Percentiles rank a stretch among this genome's conserved stretches.
phyloP scores from a whole-genome alignment of 1,139 yeast genomes.

The Saccharomyces hybrid region DNA sequence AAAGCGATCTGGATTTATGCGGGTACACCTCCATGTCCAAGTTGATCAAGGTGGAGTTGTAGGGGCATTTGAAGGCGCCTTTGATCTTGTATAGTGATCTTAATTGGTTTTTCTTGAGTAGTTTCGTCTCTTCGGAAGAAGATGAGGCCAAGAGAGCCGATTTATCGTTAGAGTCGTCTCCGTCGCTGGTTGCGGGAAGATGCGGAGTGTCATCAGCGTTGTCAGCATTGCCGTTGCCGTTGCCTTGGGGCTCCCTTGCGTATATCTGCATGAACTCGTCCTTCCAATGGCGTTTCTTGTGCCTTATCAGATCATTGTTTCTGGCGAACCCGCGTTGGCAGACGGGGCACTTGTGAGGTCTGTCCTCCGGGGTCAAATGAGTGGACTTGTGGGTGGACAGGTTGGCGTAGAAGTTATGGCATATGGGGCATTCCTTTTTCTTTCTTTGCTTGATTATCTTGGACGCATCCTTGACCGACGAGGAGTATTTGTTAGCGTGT shows the following conservation, averaged over 20 bases:
- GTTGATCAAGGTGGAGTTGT: conserved; percentile 24
- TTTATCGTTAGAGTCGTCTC: not conserved
- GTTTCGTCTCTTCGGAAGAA: not conserved
- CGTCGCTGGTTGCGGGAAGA: not conserved
- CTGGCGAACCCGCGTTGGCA: conserved; percentile 82
- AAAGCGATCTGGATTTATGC: conserved; percentile 12
- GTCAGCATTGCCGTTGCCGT: not conserved
- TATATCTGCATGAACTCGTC: conserved; percentile 37
- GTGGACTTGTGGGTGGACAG: conserved; percentile 79
- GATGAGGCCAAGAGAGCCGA: not conserved
- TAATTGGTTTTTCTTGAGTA: conserved; percentile 14
- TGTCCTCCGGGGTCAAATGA: conserved; percentile 59
- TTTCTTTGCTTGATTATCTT: conserved; percentile 42
- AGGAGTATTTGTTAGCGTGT: not conserved
- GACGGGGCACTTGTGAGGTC: conserved; percentile 68
- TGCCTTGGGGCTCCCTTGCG: not conserved
- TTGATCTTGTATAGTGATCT: conserved; percentile 27
- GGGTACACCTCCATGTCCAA: conserved; percentile 24
- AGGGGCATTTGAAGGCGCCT: conserved; percentile 44
- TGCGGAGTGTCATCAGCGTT: not conserved
- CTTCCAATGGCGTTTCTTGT: conserved; percentile 73
- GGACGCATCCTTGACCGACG: not conserved
- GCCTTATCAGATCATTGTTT: conserved; percentile 76
- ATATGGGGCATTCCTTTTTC: conserved; percentile 77
- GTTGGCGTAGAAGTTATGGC: conserved; percentile 66